Evolutionary conservation across 805 yeast genomes (phyloP), one percentile per base, ranked within the genome.

Genomic region (Wickerhamomyces ciferrii): DNA sequence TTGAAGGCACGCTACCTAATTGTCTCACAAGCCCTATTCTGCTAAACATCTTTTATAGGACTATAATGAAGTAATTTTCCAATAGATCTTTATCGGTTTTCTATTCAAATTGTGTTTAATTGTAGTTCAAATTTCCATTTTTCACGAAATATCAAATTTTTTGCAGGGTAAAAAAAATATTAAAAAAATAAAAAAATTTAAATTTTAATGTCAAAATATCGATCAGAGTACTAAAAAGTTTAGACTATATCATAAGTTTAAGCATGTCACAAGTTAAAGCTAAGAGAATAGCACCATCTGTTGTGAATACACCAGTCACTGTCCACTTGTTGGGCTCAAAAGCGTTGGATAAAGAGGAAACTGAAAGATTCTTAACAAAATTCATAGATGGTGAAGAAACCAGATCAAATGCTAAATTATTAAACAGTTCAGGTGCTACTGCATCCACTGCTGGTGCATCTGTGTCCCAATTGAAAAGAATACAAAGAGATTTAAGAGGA

Each of bases 401-500:
- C 48, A 49, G 58, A 48, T 39, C 49, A 3, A 39, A 45, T 10
- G 45, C 44, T 41, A 49, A 47, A 41, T 31, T 49, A 15, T 11
- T 42, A n/a, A 47, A 47, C 17, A 44, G 52, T 43, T 52, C 60
- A 18, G 55, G 60, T 35, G 54, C 56, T 41, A 59, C 59, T 41
- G 55, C 18, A 5, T 3, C 58, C 20, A 64, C 35, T 57, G 66
- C 43, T 39, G 62, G 43, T 45, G 62, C 59, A 20, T 61, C 70
- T 5, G 23, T 71, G 11, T 59, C 86, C 48, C 96, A 87, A 68
- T 70, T 87, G 56, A 76, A 72, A 56, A 75, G 96, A 61, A 70
- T 86, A 37, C 92, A 84, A 60, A 76, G 96, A 66, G 88, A 84
- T 52, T 76, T 87, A 53, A 72, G 89, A 53, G 96, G 96, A 1